Base-by-base conservation (phyloP, 345 rosid species). In the Citrus hindsii region DNA sequence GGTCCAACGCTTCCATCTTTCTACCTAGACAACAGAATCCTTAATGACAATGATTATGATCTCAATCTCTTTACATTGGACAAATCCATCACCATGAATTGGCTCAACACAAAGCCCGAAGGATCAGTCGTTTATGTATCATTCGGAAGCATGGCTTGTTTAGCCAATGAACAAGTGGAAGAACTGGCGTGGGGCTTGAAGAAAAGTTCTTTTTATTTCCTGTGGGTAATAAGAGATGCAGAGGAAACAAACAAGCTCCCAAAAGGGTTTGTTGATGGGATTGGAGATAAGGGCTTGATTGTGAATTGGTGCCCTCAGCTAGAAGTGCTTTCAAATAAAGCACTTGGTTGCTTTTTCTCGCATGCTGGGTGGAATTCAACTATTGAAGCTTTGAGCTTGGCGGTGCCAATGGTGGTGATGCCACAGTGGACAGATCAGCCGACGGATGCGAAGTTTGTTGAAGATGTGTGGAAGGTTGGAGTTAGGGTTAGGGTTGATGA, bases 1-100 rank as follows among this genome's bases (percentile, higher is more conserved):
- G 96, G 96, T 3, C 94, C 96, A 16, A 92, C 93, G 25, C 77
- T 93, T 76, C 93, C 90, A 35, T 93, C 98, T 5, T 55, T 80
- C 48, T 90, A 85, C 83, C 69, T 92, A 35, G 94, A 92, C 86
- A 77, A 88, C 42, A 79, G 88, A 16, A 56, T 87, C 5, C 60
- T 81, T 69, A 69, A 70, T 9, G 93, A 90, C 77, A 79, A 33
- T 2, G 87, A 87, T 60, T 90, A 90, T 37, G 88, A 82, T 37
- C 80, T 93, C 21, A 84, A 85, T 74, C 89, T 91, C 71, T 86
- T 85, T 48, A 64, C 77, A 48, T 37, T 60, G 1, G 87, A 88
- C 64, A 73, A 80, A 12, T 75, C 85, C 27, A 69, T 72, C 21
- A 75, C 82, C 66, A 78, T 32, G 14, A 22, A 65, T 1, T 93